Evolutionary conservation across 176 grass and related monocot species (phyloP).

Genomic region (Paspalum notatum): DNA sequence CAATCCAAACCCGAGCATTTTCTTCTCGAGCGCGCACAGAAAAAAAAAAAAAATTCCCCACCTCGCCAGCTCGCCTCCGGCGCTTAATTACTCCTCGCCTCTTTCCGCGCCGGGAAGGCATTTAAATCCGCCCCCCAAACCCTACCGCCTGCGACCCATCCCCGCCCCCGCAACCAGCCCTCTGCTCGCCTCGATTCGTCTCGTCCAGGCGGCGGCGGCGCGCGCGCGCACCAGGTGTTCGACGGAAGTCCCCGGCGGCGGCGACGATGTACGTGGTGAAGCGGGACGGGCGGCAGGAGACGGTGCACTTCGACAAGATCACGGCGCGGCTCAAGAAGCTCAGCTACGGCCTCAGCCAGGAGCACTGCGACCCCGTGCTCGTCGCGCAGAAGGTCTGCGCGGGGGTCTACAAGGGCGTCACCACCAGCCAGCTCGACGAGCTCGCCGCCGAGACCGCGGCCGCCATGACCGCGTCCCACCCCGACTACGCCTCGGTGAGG

Average conservation of each 20-base stretch:
- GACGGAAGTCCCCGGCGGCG: constrained; percentile 48
- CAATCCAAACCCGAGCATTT: constrained; percentile 16
- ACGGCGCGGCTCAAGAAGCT: constrained; percentile 97
- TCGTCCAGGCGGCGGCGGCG: constrained; percentile 5
- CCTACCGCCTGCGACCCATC: background rate
- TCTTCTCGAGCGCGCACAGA: background rate
- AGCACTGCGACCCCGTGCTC: constrained; percentile 91
- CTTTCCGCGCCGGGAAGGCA: constrained; percentile 42
- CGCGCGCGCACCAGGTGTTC: constrained; percentile 42
- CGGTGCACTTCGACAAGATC: constrained; percentile 99
- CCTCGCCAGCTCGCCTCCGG: no score
- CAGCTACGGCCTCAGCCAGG: constrained; percentile 96
- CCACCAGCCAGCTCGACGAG: constrained; percentile 95
- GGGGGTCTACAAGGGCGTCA: constrained; percentile 95
- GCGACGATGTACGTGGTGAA: constrained; percentile 89
- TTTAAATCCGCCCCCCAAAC: constrained; percentile 48
- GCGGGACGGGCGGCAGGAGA: constrained; percentile 83
- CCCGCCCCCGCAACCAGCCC: background rate
- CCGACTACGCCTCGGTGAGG: constrained; percentile 87
- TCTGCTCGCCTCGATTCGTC: background rate
- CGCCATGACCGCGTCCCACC: constrained; percentile 82
- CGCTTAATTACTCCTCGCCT: constrained; percentile 29
- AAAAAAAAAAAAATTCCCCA: background rate
- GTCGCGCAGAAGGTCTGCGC: constrained; percentile 95
- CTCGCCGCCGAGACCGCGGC: constrained; percentile 94